Evolutionary conservation across 2,329 filamentous ascomycete genomes (phyloP), one percentile per base, ranked within the genome.

Genomic region (Talaromyces marneffei): DNA sequence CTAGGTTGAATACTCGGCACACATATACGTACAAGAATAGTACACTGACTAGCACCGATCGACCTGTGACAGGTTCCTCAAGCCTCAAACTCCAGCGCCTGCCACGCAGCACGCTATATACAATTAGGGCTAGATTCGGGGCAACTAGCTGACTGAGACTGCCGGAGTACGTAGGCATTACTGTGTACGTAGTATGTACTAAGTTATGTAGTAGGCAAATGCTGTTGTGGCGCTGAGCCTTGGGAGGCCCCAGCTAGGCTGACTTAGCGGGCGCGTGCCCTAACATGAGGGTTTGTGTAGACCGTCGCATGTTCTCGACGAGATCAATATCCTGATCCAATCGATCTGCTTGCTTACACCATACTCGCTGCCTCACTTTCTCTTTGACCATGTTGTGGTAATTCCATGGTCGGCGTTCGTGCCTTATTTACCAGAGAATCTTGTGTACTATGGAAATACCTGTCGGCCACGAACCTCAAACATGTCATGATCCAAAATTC

Each of bases 351-450:
- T 40, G 5, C 18, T n/a, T 23, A 55, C 52, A 27, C 23, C 29
- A 18, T 9, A 55, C 52, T 55, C 33, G 52, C 52, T 55, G 52
- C 52, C 35, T 55, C 52, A 55, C 52, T 55, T n/a, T 44, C 35
- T 54, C n/a, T 50, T 25, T 3, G 14, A 16, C 12, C 50, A 35
- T 10, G 23, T 37, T 29, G 33, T 25, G 6, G n/a, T n/a, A 20
- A 16, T 25, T 27, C 3, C 18, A 25, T 2, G 52, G 52, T n/a
- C n/a, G n/a, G n/a, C n/a, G n/a, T n/a, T n/a, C n/a, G n/a, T n/a
- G n/a, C n/a, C n/a, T n/a, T n/a, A n/a, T n/a, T n/a, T n/a, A n/a
- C n/a, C n/a, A n/a, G n/a, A n/a, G n/a, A n/a, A n/a, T n/a, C n/a
- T n/a, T n/a, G n/a, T n/a, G n/a, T n/a, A n/a, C n/a, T n/a, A n/a